Evolutionary conservation across 2,329 filamentous ascomycete species (phyloP).

Genomic region (Atkinsonella hypoxylon): DNA sequence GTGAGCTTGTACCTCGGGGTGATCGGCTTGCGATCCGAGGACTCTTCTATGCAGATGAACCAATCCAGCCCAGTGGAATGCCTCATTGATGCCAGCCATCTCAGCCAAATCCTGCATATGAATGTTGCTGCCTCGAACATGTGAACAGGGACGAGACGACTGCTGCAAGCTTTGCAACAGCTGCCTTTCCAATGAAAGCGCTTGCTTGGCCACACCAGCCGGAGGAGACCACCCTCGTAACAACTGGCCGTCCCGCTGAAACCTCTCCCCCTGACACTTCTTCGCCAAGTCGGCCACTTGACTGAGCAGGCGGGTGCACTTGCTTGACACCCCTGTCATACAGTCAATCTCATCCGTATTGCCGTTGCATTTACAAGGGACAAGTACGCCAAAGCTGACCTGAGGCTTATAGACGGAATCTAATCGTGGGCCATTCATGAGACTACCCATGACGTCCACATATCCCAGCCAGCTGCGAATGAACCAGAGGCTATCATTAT

Average conservation of each 20-base stretch:
- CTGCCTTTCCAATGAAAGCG: constrained; percentile 46
- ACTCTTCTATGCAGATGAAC: constrained; percentile 67
- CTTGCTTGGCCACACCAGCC: constrained; percentile 29
- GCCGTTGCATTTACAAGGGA: neutral
- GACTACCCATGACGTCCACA: constrained; percentile 64
- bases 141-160: constrained; percentile 29
- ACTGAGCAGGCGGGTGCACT: constrained; percentile 71
- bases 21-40: constrained; percentile 44
- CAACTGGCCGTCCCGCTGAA: constrained; percentile 31
- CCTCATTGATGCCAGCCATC: constrained; percentile 60
- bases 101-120: constrained; percentile 47
- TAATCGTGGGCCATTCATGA: constrained; percentile 42
- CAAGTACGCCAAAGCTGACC: neutral
- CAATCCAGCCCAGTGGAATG: constrained; percentile 68
- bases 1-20: constrained; percentile 49
- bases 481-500: constrained; percentile 54
- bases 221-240: constrained; percentile 46
- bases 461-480: constrained; percentile 76
- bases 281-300: constrained; percentile 59
- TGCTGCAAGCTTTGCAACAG: constrained; percentile 44
- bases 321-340: constrained; percentile 46
- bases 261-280: constrained; percentile 53
- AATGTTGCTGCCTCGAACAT: constrained; percentile 35
- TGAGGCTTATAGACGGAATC: neutral
- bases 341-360: constrained; percentile 60